Evolutionary conservation across 495 filamentous ascomycete species (phyloP).

Genomic region (Tuber aestivum): DNA sequence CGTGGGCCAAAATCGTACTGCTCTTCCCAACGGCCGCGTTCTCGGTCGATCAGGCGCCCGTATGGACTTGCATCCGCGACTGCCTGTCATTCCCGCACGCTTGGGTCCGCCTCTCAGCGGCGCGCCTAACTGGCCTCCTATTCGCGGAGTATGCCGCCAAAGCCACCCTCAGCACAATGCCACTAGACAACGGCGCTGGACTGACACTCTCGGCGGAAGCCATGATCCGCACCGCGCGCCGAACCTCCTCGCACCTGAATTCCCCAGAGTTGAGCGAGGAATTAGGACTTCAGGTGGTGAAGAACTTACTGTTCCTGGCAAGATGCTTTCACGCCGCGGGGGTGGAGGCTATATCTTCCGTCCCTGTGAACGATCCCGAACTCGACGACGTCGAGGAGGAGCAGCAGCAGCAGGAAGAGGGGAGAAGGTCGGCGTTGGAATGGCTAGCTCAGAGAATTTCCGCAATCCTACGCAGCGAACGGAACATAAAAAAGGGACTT

Average conservation of each 20-base stretch:
- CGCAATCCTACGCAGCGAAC: slow-evolving; percentile 70
- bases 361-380: slow-evolving; percentile 47
- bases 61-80: slow-evolving; percentile 61
- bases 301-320: slow-evolving; percentile 71
- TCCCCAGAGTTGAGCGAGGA: slow-evolving; percentile 60
- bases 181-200: slow-evolving; percentile 63
- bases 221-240: slow-evolving; percentile 60
- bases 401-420: slow-evolving; percentile 39
- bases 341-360: slow-evolving; percentile 36
- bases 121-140: slow-evolving; percentile 67
- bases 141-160: slow-evolving; percentile 70
- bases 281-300: slow-evolving; percentile 64
- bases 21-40: slow-evolving; percentile 59
- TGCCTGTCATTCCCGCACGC: slow-evolving; percentile 67
- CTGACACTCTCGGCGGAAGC: slow-evolving; percentile 55
- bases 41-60: slow-evolving; percentile 51
- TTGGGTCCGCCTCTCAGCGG: slow-evolving; percentile 69
- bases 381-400: slow-evolving; percentile 44
- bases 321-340: slow-evolving; percentile 61
- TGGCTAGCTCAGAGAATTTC: slow-evolving; percentile 72
- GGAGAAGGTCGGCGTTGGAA: slow-evolving; percentile 52
- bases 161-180: slow-evolving; percentile 53
- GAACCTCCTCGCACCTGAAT: slow-evolving; percentile 60
- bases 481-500: slow-evolving; percentile 52
- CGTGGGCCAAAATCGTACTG: slow-evolving; percentile 62